These are phyloP conservation scores for Calonectria pauciramosa DNA, from an alignment of 2,329 filamentous ascomycete genomes.

Conservation along the genomic window DNA sequence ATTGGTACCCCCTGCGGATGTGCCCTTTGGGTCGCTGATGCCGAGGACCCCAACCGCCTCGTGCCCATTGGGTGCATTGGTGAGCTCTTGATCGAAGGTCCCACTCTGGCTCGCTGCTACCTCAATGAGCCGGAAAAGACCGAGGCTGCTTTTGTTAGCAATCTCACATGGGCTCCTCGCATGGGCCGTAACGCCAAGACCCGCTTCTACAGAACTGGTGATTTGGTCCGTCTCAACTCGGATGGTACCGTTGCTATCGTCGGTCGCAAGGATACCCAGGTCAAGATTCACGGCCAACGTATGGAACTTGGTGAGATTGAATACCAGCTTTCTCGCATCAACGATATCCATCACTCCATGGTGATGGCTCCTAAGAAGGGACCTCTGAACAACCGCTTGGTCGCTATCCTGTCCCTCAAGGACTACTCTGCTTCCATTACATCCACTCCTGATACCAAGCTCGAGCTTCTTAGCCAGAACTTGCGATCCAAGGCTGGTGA, in stretches of 20 bases:
- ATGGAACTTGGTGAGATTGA: conserved; percentile 60
- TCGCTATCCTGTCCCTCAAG: conserved; percentile 31
- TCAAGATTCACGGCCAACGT: conserved; percentile 60
- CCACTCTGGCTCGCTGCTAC: neutral
- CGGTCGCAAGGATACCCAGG: conserved; percentile 62
- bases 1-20: neutral
- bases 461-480: neutral
- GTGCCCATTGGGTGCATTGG: conserved; percentile 4
- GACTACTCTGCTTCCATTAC: neutral
- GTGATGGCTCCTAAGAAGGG: conserved; percentile 53
- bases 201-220: conserved; percentile 60
- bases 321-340: conserved; percentile 66
- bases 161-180: neutral
- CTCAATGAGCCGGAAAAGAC: conserved; percentile 1
- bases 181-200: neutral
- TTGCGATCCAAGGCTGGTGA: neutral
- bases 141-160: neutral
- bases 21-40: neutral
- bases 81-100: conserved; percentile 1
- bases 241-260: conserved; percentile 58
- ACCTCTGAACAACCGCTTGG: conserved; percentile 27
- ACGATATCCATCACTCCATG: conserved; percentile 62
- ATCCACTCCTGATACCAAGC: neutral
- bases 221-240: conserved; percentile 57
- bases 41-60: neutral